phyloP scores from a whole-genome alignment of 306 rosid genomes.

The Trichosanthes truncata region DNA sequence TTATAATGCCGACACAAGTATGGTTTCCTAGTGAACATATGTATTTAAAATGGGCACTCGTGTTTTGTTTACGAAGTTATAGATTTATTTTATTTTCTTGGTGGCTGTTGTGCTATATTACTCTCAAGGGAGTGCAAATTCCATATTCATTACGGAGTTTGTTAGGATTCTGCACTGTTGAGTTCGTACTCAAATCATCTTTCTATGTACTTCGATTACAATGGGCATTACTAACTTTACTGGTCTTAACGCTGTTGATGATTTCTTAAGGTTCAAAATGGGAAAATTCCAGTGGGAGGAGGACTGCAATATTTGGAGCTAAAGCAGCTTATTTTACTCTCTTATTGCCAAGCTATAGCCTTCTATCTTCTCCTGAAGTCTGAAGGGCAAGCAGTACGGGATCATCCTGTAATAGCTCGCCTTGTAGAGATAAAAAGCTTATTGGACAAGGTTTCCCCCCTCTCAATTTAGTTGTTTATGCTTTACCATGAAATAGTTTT shows the following conservation, averaged over 20 bases:
- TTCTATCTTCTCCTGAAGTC: conserved; percentile 90
- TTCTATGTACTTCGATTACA: neutral
- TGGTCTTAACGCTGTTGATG: conserved; percentile 17
- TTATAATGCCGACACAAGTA: neutral
- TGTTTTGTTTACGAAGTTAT: neutral
- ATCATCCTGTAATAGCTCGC: conserved; percentile 71
- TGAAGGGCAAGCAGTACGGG: conserved; percentile 68
- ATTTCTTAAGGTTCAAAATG: conserved; percentile 45
- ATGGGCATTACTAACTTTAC: conserved; percentile 1
- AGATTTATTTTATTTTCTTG: neutral
- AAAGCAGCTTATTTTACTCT: conserved; percentile 51
- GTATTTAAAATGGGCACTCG: neutral
- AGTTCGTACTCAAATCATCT: neutral
- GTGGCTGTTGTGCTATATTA: neutral
- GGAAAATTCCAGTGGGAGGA: conserved; percentile 41
- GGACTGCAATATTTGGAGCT: conserved; percentile 65
- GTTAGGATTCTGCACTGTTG: neutral
- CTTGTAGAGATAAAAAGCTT: conserved; percentile 72
- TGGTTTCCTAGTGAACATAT: neutral
- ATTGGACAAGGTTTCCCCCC: conserved; percentile 50
- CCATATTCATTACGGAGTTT: neutral
- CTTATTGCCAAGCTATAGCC: conserved; percentile 79
- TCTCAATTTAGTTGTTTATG: neutral
- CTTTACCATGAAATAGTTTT: neutral
- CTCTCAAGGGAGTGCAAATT: neutral